phyloP scores from a whole-genome alignment of 257 asterid species.

The Jacaranda copaia region DNA sequence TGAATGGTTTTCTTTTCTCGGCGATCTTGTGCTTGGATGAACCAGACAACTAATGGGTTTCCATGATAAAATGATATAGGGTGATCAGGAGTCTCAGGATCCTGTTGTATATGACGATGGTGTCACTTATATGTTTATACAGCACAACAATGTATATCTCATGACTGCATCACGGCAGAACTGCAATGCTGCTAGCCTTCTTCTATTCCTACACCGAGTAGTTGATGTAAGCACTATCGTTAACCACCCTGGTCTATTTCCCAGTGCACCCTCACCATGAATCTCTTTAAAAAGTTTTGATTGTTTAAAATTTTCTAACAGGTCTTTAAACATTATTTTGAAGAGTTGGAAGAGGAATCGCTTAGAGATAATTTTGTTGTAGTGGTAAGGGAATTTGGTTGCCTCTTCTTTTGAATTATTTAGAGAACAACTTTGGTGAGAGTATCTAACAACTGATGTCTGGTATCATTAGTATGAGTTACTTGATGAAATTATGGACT shows the following conservation, averaged over 20 bases:
- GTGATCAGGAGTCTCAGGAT: constrained; percentile 85
- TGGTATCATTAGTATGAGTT: constrained; percentile 76
- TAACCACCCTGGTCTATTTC: constrained; percentile 32
- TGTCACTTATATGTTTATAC: constrained; percentile 94
- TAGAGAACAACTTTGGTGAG: constrained; percentile 3
- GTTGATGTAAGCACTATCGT: constrained; percentile 84
- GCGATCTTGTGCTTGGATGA: constrained; percentile 27
- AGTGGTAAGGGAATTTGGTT: constrained; percentile 70
- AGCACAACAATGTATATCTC: constrained; percentile 95
- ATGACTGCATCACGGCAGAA: constrained; percentile 98
- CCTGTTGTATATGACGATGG: constrained; percentile 94
- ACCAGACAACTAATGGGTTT: constrained; percentile 31
- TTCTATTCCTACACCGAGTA: constrained; percentile 94
- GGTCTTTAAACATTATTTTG: constrained; percentile 99
- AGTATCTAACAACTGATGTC: constrained; percentile 31
- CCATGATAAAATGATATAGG: constrained; percentile 57
- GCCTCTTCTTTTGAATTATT: constrained; percentile 28
- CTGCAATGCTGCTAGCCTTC: constrained; percentile 98
- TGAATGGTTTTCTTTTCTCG: constrained; percentile 3
- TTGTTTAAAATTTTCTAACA: constrained; percentile 43
- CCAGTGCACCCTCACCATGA: constrained; percentile 28
- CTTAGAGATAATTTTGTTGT: constrained; percentile 98
- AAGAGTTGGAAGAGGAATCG: constrained; percentile 98
- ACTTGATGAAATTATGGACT: constrained; percentile 99
- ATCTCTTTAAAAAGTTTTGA: constrained; percentile 15